Evolutionary conservation across 2,329 filamentous ascomycete genomes (phyloP), one percentile per base, ranked within the genome.

Genomic region (Neoscytalidium dimidiatum): DNA sequence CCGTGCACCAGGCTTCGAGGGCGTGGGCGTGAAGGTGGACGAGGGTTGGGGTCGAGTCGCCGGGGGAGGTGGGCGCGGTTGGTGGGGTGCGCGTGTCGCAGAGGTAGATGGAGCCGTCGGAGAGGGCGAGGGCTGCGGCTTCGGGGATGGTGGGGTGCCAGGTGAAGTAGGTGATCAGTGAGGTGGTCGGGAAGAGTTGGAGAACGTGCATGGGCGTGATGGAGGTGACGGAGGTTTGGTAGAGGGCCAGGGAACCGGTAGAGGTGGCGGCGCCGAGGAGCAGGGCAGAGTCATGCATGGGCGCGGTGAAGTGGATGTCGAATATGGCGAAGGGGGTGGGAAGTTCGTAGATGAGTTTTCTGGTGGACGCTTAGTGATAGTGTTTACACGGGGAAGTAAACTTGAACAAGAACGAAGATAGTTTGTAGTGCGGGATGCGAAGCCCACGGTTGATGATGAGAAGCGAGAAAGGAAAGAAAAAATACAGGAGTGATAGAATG

Each of bases 231-330:
- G 41, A 35, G 33, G 66, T 65, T 3, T 71, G 70, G 76, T 90
- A 92, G 57, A 94, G 81, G 1, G 84, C 84, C 13, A 96, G 78
- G 0, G 84, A 84, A 0, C 90, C 92, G 0, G 90, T 92, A 67
- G 92, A 97, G 1, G 91, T 92, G 8, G 92, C 92, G 3, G 90
- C 87, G 9, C 88, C 92, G 62, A 96, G 83, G 3, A 90, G 78
- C 31, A 82, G 57, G 77, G 79, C 62, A 13, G 48, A 48, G 63
- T 64, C 53, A 48, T 23, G 5, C 31, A 2, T 67, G 58, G 56
- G 82, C 75, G 85, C 86, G 66, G 89, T 87, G 75, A 97, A 98
- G 70, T 94, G 92, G 31, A 97, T 81, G 74, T 97, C 94, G 62
- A 97, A 84, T 29, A 97, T 85, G 5, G 92, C 94, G 61, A 88